Evolutionary conservation across 805 yeast species (phyloP), one percentile per base, ranked within the genome.

Genomic region (Spencermartinsiella europaea): DNA sequence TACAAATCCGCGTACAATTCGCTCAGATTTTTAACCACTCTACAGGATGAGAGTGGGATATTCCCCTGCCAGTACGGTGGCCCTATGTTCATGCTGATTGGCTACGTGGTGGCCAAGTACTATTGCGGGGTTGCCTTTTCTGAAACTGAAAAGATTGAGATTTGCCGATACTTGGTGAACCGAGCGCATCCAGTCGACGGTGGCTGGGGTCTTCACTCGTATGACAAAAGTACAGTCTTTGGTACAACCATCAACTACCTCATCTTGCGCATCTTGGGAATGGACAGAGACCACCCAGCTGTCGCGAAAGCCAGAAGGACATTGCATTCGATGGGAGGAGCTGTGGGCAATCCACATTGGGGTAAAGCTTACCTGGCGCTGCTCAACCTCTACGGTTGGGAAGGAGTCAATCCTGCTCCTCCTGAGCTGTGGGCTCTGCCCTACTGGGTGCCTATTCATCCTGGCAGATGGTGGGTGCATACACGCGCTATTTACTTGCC

Each of bases 401-500:
- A 85, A 51, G 99, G 99, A 46, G 96, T 91, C 3, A 93, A 93
- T 56, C 99, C 99, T 2, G 95, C 96, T 1, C 99, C 99, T 21
- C 91, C 97, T 1, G 99, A 93, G 61, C 67, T 89, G 41, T 93
- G 96, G 93, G 65, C 83, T 48, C 65, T 91, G 36, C 99, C 99
- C 1, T 85, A 88, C 51, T 61, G 72, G 41, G 58, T 83, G 1
- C 95, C 96, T 0, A 71, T 89, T 35, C 98, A 93, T 60, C 99
- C 99, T 1, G 95, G 90, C 31, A 77, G 86, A 61, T 93, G 98
- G 99, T 93, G 99, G 99, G 96, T 91, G 19, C 99, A 93, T 60
- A 90, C 97, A 0, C 73, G 99, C 47, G 95, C 93, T 0, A 86
- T 93, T 19, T 93, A 90, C 58, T 64, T 85, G 28, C 90, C 98